Evolutionary conservation across 2,329 filamentous ascomycete species (phyloP).

Genomic region (Colletotrichum tamarilloi): DNA sequence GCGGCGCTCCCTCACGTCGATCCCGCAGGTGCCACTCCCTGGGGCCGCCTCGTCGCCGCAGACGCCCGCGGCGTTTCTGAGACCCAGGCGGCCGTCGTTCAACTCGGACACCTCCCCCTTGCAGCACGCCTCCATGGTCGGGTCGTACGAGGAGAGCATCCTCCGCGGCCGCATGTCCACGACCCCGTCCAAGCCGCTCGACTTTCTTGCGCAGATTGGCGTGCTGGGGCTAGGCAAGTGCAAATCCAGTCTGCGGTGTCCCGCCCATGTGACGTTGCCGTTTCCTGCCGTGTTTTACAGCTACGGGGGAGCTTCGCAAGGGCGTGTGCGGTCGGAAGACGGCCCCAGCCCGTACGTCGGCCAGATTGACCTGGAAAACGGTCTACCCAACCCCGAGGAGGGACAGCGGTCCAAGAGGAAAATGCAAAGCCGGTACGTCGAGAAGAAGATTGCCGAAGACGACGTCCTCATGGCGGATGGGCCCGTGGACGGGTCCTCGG

Average conservation of each 20-base stretch:
- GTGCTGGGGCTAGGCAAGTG: slow-evolving; percentile 91
- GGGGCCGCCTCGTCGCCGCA: slow-evolving; percentile 56
- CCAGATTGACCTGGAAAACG: slow-evolving; percentile 89
- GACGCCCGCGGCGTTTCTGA: slow-evolving; percentile 59
- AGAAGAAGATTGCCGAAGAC: slow-evolving; percentile 47
- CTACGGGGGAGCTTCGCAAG: slow-evolving; percentile 77
- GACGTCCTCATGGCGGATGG: slow-evolving; percentile 39
- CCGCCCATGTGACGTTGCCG: slow-evolving; percentile 87
- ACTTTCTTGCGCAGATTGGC: slow-evolving; percentile 95
- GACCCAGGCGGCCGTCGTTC: slow-evolving; percentile 75
- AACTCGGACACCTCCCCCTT: slow-evolving; percentile 80
- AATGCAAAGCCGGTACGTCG: slow-evolving; percentile 56
- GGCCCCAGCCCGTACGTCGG: slow-evolving; percentile 97
- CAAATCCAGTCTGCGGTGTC: slow-evolving; percentile 85
- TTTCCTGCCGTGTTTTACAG: slow-evolving; percentile 98
- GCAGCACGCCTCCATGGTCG: slow-evolving; percentile 94
- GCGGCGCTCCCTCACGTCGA: slow-evolving; percentile 77
- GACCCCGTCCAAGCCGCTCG: slow-evolving; percentile 88
- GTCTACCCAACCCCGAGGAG: slow-evolving; percentile 66
- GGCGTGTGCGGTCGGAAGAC: slow-evolving; percentile 76
- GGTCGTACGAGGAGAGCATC: slow-evolving; percentile 97
- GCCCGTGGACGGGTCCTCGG: slow-evolving; percentile 36
- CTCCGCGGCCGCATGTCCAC: slow-evolving; percentile 96
- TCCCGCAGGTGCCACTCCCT: slow-evolving; percentile 55
- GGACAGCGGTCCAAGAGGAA: slow-evolving; percentile 61